Evolutionary conservation across 2,329 filamentous ascomycete genomes (phyloP).

Genomic region (Monilinia polystroma): DNA sequence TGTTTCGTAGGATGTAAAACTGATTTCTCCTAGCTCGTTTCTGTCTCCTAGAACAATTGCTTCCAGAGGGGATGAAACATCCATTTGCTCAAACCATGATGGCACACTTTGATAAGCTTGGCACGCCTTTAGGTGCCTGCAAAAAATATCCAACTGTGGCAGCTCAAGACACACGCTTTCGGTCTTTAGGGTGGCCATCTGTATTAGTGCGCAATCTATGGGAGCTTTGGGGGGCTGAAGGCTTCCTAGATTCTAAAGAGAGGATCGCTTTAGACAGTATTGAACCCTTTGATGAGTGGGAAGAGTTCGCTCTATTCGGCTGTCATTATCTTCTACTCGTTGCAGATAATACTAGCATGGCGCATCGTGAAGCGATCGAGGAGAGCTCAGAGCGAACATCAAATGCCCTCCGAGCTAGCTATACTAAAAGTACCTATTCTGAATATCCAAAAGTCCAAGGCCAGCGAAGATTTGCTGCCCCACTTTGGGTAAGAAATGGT

Average conservation of each 20-base stretch:
- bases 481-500: conserved; percentile 45
- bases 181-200: conserved; percentile 63
- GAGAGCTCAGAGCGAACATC: neutral
- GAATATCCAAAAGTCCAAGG: conserved; percentile 45
- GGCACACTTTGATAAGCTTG: conserved; percentile 75
- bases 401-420: neutral
- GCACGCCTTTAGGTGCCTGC: conserved; percentile 74
- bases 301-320: conserved; percentile 83
- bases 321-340: conserved; percentile 80
- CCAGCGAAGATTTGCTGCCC: conserved; percentile 60
- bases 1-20: neutral
- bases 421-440: conserved; percentile 39
- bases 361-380: neutral
- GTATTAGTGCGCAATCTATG: conserved; percentile 69
- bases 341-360: conserved; percentile 45
- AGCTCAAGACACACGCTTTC: conserved; percentile 70
- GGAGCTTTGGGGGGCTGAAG: conserved; percentile 73
- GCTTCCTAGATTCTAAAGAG: conserved; percentile 61
- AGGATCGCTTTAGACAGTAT: conserved; percentile 63
- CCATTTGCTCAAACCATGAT: conserved; percentile 89
- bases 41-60: conserved; percentile 81
- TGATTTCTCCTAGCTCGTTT: conserved; percentile 63
- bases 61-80: conserved; percentile 73
- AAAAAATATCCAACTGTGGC: conserved; percentile 63
- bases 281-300: conserved; percentile 94